Evolutionary conservation across 2,329 filamentous ascomycete species (phyloP), one percentile per base, ranked within the genome.

Genomic region (Camillea tinctor): DNA sequence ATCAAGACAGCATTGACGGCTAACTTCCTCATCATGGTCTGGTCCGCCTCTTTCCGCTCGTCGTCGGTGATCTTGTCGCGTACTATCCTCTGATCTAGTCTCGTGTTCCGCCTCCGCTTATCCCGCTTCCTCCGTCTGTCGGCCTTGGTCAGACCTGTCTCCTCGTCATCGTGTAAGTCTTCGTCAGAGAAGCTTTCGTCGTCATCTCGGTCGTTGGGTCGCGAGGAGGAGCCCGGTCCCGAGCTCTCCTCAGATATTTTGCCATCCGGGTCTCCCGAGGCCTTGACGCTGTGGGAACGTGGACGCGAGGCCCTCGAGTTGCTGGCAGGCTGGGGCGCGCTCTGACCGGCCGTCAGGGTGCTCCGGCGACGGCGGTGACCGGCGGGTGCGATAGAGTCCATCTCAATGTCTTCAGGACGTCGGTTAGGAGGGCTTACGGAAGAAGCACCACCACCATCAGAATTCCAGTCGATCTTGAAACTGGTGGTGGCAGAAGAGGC

Each of bases 1-100:
- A 98, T 97, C 66, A 99, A 79, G n/a, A 84, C 71, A n/a, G 82
- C 84, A 74, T 98, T 97, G 71, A 93, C 79, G 59, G 88, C 73
- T 58, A 93, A 79, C 59, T 82, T 87, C 73, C 80, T 88, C 54
- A 92, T 64, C 48, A 98, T 85, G 69, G 83, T 88, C 73, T 87
- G 84, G 76, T 95, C 90, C 6, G 91, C 92, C 71, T 92, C 79
- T 69, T 87, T 88, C 76, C 87, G 87, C 77, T 94, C 91, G 66
- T 89, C 86, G 50, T 83, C 83, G n/a, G 88, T 87, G 50, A 89
- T 83, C 66, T 81, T 80, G 60, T 84, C 83, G 44, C 80, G 81
- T 21, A 81, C 86, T 64, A 93, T 84, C 64, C 90, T 83, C 72
- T 91, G 87, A 73, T 92, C 89, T 59, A 93, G 75, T 64, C 84